A percentile compares a stretch with the other conserved stretches of the same genome.
phyloP scores from a whole-genome alignment of 2,329 filamentous ascomycete species.

The Aspergillus sp. region DNA sequence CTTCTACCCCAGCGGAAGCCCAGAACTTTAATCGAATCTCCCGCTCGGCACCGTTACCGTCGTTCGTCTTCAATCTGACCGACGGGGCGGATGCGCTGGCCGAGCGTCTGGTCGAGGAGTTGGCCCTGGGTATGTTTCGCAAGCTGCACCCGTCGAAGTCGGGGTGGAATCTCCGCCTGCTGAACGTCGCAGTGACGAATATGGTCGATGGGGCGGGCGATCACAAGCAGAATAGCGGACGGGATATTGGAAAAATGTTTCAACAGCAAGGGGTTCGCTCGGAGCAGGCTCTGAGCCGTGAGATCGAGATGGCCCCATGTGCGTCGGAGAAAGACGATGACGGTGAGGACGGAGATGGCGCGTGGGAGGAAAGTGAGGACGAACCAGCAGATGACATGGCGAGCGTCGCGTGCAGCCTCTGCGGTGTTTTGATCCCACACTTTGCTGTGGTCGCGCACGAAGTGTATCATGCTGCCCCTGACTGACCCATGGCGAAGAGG shows the following conservation, averaged over 20 bases:
- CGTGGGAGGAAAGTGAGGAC: conserved; percentile 34
- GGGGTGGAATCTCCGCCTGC: conserved; percentile 76
- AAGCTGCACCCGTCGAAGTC: conserved; percentile 67
- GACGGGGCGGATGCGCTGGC: conserved; percentile 60
- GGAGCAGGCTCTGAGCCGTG: conserved; percentile 59
- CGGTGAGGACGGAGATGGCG: conserved; percentile 18
- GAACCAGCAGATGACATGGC: conserved; percentile 25
- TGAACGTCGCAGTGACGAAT: conserved; percentile 87
- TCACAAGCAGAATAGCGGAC: conserved; percentile 56
- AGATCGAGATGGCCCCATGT: background rate
- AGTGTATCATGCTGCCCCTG: conserved; percentile 42
- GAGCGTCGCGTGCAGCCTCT: conserved; percentile 40
- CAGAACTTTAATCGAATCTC: conserved; percentile 70
- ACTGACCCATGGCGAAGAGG: conserved; percentile 1
- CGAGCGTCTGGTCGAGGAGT: conserved; percentile 67
- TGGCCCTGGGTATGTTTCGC: conserved; percentile 69
- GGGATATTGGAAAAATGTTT: conserved; percentile 84
- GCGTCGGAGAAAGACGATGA: background rate
- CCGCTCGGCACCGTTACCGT: conserved; percentile 70
- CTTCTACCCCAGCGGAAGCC: conserved; percentile 52
- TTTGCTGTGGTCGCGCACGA: conserved; percentile 53
- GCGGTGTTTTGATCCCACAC: conserved; percentile 47
- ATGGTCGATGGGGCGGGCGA: conserved; percentile 64
- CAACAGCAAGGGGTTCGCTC: conserved; percentile 64
- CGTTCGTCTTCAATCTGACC: conserved; percentile 67